Evolutionary conservation across 805 yeast species (phyloP).

Genomic region (Limtongia smithiae): DNA sequence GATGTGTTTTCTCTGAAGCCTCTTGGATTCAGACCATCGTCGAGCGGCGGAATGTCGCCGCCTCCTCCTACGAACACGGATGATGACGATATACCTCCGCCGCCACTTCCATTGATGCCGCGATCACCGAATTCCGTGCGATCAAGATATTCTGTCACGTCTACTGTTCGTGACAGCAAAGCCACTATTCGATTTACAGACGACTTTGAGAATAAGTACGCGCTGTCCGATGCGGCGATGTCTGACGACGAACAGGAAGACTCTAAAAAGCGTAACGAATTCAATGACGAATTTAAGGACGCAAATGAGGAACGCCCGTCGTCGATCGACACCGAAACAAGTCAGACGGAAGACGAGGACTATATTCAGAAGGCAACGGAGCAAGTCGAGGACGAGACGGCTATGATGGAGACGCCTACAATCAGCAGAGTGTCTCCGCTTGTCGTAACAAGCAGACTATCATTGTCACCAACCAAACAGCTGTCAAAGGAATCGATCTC

Average conservation of each 20-base stretch:
- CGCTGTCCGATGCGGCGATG: constrained; percentile 7
- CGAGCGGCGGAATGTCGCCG: neutral
- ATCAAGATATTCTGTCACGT: constrained; percentile 1
- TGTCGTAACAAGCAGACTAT: too few relatives aligned
- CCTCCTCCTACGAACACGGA: neutral
- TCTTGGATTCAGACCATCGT: neutral
- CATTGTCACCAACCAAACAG: too few relatives aligned
- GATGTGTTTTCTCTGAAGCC: neutral
- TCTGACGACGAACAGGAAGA: constrained; percentile 11
- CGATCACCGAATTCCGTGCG: neutral
- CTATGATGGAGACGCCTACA: neutral
- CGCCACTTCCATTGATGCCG: neutral
- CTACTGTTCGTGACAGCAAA: constrained; percentile 20
- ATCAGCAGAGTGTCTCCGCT: too few relatives aligned
- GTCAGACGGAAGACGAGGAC: too few relatives aligned
- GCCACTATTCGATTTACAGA: constrained; percentile 7
- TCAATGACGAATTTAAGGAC: neutral
- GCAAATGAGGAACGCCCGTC: too few relatives aligned
- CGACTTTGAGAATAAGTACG: neutral
- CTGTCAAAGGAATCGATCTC: too few relatives aligned
- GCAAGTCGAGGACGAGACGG: neutral
- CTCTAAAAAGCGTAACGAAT: too few relatives aligned
- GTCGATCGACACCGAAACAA: too few relatives aligned
- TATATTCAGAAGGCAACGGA: neutral
- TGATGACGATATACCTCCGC: neutral